Evolutionary conservation across 805 yeast species (phyloP).

Genomic region (Metschnikowia gelsemii): DNA sequence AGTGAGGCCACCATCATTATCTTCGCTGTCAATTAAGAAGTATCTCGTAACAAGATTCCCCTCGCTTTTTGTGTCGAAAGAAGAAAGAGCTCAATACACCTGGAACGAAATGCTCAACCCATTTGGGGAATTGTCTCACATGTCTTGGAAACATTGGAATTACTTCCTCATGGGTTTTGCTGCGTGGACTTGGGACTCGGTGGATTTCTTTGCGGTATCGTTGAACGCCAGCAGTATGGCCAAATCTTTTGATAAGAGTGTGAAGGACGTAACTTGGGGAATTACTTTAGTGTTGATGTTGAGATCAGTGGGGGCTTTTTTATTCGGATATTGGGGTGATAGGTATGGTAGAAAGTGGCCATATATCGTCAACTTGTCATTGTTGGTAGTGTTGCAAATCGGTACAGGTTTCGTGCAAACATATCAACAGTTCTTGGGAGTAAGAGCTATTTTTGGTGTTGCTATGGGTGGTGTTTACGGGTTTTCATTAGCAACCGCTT

Average conservation of each 20-base stretch:
- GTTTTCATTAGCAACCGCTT: constrained; percentile 61
- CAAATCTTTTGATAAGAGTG: constrained; percentile 41
- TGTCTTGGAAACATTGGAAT: constrained; percentile 42
- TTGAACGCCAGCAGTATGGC: constrained; percentile 52
- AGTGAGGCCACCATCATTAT: constrained; percentile 30
- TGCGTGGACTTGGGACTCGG: constrained; percentile 67
- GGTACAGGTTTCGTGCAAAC: constrained; percentile 63
- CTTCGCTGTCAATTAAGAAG: constrained; percentile 27
- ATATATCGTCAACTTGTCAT: constrained; percentile 43
- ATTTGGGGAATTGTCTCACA: constrained; percentile 26
- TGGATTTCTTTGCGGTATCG: constrained; percentile 61
- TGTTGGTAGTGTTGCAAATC: constrained; percentile 51
- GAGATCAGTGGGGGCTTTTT: constrained; percentile 61
- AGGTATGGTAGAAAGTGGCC: constrained; percentile 64
- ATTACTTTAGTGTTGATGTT: constrained; percentile 67
- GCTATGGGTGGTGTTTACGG: constrained; percentile 75
- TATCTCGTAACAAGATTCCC: constrained; percentile 51
- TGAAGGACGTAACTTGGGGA: constrained; percentile 65
- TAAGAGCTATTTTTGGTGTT: constrained; percentile 63
- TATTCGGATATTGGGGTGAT: constrained; percentile 61
- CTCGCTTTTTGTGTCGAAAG: constrained; percentile 47
- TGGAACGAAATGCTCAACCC: constrained; percentile 37
- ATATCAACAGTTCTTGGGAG: constrained; percentile 57
- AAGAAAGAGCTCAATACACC: constrained; percentile 42
- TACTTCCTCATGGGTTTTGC: constrained; percentile 52